A percentile compares a stretch with the other conserved stretches of the same genome.
Conservation (phyloP, 1,139 yeast species). For the Eremothecium sinecaudum region DNA sequence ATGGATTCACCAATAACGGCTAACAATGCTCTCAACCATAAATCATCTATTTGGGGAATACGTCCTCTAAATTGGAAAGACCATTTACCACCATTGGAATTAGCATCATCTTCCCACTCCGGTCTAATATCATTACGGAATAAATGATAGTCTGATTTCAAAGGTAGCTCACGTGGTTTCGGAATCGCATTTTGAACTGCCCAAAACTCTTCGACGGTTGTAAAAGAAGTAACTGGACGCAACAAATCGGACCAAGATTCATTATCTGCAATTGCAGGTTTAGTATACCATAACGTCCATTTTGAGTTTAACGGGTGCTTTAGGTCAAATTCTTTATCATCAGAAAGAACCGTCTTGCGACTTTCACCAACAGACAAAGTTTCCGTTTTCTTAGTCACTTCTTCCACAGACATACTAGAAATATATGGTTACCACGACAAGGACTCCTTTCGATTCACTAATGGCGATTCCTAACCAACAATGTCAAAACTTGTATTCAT, state of each 20-base stretch:
- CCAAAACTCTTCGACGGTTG: constrained; percentile 97
- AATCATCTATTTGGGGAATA: constrained; percentile 62
- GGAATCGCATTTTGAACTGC: constrained; percentile 94
- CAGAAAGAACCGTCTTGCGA: constrained; percentile 26
- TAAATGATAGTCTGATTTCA: constrained; percentile 89
- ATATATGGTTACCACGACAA: background rate
- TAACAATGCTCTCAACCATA: constrained; percentile 87
- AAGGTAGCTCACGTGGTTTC: constrained; percentile 80
- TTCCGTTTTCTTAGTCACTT: constrained; percentile 29
- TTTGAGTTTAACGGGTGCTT: constrained; percentile 84
- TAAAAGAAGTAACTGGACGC: constrained; percentile 86
- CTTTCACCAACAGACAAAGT: constrained; percentile 21
- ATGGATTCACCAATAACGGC: constrained; percentile 95
- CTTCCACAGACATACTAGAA: constrained; percentile 31
- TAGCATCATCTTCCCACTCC: constrained; percentile 94
- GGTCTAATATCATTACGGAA: constrained; percentile 94
- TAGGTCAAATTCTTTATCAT: constrained; percentile 28
- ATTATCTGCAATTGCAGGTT: constrained; percentile 68
- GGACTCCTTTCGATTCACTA: too few relatives aligned
- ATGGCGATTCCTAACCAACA: too few relatives aligned
- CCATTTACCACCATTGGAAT: constrained; percentile 94
- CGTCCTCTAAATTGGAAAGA: constrained; percentile 62
- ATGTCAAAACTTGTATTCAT: too few relatives aligned
- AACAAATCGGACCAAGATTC: constrained; percentile 92
- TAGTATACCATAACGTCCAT: constrained; percentile 98